A percentile compares a stretch with the other conserved stretches of the same genome.
phyloP scores from a whole-genome alignment of 2,329 filamentous ascomycete species.

The Pseudogymnoascus sp. region DNA sequence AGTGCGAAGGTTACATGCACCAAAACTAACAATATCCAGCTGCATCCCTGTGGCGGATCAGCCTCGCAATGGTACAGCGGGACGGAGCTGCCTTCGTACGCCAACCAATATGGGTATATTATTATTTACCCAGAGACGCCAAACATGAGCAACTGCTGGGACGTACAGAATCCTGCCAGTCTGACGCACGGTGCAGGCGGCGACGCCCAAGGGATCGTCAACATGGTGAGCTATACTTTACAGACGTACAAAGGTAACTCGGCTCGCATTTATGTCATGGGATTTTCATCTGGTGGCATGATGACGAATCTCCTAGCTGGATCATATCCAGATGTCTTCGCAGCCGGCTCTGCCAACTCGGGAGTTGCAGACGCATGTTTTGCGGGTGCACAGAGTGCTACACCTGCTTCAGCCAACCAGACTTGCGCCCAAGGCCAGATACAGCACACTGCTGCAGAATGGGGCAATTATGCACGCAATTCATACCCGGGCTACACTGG shows the following conservation, averaged over 20 bases:
- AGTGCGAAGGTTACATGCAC: neutral
- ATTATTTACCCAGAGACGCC: slow-evolving; percentile 49
- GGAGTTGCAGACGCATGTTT: slow-evolving; percentile 29
- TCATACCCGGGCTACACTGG: slow-evolving; percentile 32
- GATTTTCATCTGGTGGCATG: slow-evolving; percentile 35
- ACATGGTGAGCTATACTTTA: slow-evolving; percentile 48
- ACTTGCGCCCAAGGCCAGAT: slow-evolving; percentile 36
- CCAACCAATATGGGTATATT: slow-evolving; percentile 48
- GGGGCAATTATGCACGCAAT: slow-evolving; percentile 38
- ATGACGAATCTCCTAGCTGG: slow-evolving; percentile 41
- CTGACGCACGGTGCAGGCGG: no score
- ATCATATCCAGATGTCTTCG: slow-evolving; percentile 39
- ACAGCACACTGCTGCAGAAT: slow-evolving; percentile 32
- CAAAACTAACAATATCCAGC: neutral
- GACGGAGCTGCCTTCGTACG: slow-evolving; percentile 45
- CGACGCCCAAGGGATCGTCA: slow-evolving; percentile 45
- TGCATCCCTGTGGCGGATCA: slow-evolving; percentile 49
- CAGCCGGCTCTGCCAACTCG: slow-evolving; percentile 35
- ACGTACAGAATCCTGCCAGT: slow-evolving; percentile 37
- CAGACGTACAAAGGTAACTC: slow-evolving; percentile 42
- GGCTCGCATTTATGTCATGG: slow-evolving; percentile 42
- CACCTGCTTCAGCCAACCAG: slow-evolving; percentile 43
- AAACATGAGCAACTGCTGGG: slow-evolving; percentile 48
- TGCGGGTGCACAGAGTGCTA: slow-evolving; percentile 34
- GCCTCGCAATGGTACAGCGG: slow-evolving; percentile 42